These are phyloP conservation scores for Ophiostoma sp. DNA, from an alignment of 2,329 filamentous ascomycete species.

Conservation along the genomic window DNA sequence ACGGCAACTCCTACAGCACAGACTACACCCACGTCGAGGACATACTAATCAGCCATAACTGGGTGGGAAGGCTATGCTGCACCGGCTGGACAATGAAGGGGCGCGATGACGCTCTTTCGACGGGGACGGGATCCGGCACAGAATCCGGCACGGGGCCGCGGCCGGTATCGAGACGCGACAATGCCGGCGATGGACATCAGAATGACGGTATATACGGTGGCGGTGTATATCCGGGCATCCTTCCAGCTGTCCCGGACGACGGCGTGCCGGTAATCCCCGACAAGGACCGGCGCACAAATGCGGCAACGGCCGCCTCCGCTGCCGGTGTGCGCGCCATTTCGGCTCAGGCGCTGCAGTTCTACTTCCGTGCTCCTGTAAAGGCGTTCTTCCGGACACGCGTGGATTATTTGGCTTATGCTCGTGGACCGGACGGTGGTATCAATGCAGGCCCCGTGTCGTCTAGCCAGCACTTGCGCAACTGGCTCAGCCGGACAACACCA, in stretches of 20 bases:
- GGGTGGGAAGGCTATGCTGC: conserved; percentile 22
- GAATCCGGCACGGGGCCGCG: not conserved
- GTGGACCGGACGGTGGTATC: conserved; percentile 35
- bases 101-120: conserved; percentile 25
- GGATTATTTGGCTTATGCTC: conserved; percentile 66
- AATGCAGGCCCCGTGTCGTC: conserved; percentile 27
- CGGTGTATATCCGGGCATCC: conserved; percentile 34
- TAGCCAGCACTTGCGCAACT: conserved; percentile 42
- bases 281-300: conserved; percentile 48
- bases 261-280: conserved; percentile 36
- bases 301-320: conserved; percentile 70
- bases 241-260: conserved; percentile 43
- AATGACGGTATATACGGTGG: conserved; percentile 18
- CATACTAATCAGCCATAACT: not conserved
- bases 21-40: not conserved
- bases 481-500: conserved; percentile 61
- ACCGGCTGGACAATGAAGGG: conserved; percentile 24
- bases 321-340: conserved; percentile 78
- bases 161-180: not conserved
- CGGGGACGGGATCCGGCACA: conserved; percentile 5
- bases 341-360: conserved; percentile 79
- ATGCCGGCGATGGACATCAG: not conserved
- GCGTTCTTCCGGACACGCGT: conserved; percentile 87
- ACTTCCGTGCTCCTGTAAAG: conserved; percentile 86
- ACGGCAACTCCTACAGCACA: not conserved